A percentile compares a stretch with the other conserved stretches of the same genome.
These are phyloP conservation scores for Aspergillus fumigatiaffinis DNA, from an alignment of 2,329 filamentous ascomycete species.

Conservation along the genomic window DNA sequence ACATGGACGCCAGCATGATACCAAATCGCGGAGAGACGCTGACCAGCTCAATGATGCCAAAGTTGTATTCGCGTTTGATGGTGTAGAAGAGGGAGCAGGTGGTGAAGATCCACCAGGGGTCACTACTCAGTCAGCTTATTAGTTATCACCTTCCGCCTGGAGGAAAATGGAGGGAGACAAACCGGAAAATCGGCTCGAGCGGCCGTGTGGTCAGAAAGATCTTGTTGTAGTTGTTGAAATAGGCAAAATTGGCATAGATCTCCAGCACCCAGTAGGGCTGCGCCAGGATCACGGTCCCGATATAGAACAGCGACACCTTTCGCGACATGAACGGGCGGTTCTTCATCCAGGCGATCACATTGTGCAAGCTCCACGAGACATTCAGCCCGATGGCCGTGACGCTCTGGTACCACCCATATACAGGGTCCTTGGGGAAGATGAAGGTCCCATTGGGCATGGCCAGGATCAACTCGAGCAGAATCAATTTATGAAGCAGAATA, in stretches of 20 bases:
- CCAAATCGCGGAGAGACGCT: slow-evolving; percentile 61
- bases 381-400: slow-evolving; percentile 59
- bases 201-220: slow-evolving; percentile 56
- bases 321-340: slow-evolving; percentile 56
- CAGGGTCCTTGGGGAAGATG: slow-evolving; percentile 53
- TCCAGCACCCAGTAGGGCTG: slow-evolving; percentile 64
- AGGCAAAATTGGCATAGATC: slow-evolving; percentile 63
- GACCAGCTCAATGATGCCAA: slow-evolving; percentile 55
- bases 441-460: slow-evolving; percentile 57
- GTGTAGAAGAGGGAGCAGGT: slow-evolving; percentile 58
- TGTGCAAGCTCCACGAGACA: slow-evolving; percentile 61
- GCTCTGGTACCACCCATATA: slow-evolving; percentile 62
- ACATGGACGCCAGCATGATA: slow-evolving; percentile 59
- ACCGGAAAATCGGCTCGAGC: slow-evolving; percentile 58
- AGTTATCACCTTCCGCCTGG: too few species aligned
- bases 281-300: slow-evolving; percentile 54
- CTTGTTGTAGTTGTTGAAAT: slow-evolving; percentile 54
- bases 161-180: background rate
- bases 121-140: slow-evolving; percentile 32
- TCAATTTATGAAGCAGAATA: slow-evolving; percentile 49
- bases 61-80: slow-evolving; percentile 60
- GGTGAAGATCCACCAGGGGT: slow-evolving; percentile 67
- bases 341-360: slow-evolving; percentile 66
- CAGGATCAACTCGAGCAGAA: slow-evolving; percentile 53
- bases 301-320: slow-evolving; percentile 52